Evolutionary conservation across 495 filamentous ascomycete species (phyloP), one percentile per base, ranked within the genome.

Genomic region (Penicillium diatomitis): DNA sequence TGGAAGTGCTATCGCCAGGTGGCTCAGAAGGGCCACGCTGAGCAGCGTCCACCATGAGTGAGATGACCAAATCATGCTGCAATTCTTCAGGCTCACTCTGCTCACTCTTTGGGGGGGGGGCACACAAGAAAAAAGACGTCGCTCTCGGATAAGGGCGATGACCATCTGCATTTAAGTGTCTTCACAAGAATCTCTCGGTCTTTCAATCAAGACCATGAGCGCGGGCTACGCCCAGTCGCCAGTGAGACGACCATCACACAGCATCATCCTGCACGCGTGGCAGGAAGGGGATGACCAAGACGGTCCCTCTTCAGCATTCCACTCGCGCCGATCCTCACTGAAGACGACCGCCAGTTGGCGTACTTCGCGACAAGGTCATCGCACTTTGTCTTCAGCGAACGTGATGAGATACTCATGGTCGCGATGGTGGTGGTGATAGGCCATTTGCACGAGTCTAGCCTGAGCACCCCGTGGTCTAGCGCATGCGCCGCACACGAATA

Each of bases 291-390:
- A 29, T 53, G 44, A 47, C 29, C 51, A 57, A 32, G 29, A 33
- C 12, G 20, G 20, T 20, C 20, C 20, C 12, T 38, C 41, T 45
- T 37, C 44, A 51, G 44, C 56, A 59, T 59, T 59, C 56, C 56
- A 48, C 49, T 47, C 53, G 41, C 32, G 57, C 36, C 51, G 57
- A 55, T 58, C 52, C 27, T n/a, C 51, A 41, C 31, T 45, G 48
- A 20, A 44, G 53, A 53, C 29, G 42, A 46, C 51, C 46, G 46
- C 43, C 20, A 46, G 11, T 37, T 3, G 4, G 31, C 45, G 10
- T 42, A 36, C 1, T 0, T 20, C 20, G 1, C 20, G 47, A 47
- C 34, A 20, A 49, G 8, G 51, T 41, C 38, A 60, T 32, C 45
- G 31, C 47, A 20, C 20, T 20, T 20, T 20, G 20, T 20, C 20